A percentile compares a stretch with the other conserved stretches of the same genome.
Evolutionary conservation across 306 rosid genomes (phyloP).

Genomic region (cucumber (Cucumis sativus)): DNA sequence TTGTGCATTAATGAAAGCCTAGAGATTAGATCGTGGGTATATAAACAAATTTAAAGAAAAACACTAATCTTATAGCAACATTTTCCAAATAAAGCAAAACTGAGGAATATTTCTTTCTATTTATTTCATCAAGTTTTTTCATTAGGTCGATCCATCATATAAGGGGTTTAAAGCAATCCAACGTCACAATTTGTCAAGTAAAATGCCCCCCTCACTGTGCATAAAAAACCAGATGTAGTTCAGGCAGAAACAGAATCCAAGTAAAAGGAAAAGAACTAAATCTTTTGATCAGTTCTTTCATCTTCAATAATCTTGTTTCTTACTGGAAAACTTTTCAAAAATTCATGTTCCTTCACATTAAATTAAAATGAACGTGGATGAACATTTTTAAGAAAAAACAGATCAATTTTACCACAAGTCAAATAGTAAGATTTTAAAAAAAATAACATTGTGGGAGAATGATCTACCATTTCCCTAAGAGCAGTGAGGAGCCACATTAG

Average conservation of each 20-base stretch:
- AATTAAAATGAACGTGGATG: background rate
- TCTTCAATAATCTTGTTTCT: background rate
- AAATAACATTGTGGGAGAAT: background rate
- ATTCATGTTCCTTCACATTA: slow-evolving; percentile 11
- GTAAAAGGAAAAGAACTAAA: background rate
- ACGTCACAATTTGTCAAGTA: background rate
- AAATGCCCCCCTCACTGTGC: background rate
- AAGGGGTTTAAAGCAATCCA: background rate
- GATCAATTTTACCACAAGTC: background rate
- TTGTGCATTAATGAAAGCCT: background rate
- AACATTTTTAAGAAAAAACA: background rate
- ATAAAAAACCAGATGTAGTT: background rate
- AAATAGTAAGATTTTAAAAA: background rate
- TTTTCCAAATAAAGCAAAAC: background rate
- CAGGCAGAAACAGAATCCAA: background rate
- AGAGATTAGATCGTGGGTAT: background rate
- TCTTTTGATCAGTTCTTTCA: background rate
- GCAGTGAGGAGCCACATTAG: background rate
- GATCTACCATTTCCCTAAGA: background rate
- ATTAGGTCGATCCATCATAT: background rate
- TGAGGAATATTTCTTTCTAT: background rate
- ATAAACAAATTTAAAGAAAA: background rate
- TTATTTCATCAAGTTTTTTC: background rate
- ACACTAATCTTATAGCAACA: background rate
- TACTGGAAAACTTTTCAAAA: background rate